Evolutionary conservation across 179 eudicot genomes (phyloP).

Genomic region (Camellia oleifera): DNA sequence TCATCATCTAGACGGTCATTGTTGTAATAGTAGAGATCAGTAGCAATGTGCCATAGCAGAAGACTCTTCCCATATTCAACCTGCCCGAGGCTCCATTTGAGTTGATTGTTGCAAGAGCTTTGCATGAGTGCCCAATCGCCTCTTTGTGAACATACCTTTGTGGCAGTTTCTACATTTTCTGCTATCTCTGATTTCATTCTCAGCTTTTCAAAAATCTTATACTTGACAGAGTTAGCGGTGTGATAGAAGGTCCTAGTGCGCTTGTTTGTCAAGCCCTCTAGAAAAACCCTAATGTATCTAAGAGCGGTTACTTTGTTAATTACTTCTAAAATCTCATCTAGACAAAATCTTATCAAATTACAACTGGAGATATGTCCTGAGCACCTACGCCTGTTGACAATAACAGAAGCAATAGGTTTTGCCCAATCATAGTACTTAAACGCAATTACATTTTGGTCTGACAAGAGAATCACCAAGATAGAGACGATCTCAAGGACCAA

Average conservation of each 20-base stretch:
- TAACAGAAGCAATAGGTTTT: not conserved
- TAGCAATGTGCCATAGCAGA: too few species aligned
- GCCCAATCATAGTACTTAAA: not conserved
- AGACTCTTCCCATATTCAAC: too few species aligned
- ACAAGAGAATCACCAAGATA: not conserved
- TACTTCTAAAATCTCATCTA: not conserved
- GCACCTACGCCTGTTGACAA: not conserved
- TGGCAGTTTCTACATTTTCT: not conserved
- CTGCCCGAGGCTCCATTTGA: too few species aligned
- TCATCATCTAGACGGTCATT: too few species aligned
- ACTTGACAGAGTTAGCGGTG: not conserved
- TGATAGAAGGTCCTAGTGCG: too few species aligned
- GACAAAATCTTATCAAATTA: not conserved
- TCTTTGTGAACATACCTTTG: slow-evolving; percentile 4
- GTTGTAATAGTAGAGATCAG: too few species aligned
- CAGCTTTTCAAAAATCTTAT: not conserved
- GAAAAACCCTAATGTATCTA: too few species aligned
- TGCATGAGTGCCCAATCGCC: not conserved
- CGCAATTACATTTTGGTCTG: too few species aligned
- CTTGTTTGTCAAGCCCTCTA: too few species aligned
- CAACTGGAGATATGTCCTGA: not conserved
- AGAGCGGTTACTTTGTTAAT: too few species aligned
- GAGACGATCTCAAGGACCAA: not conserved
- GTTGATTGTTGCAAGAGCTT: too few species aligned
- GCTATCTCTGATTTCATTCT: not conserved